These are phyloP conservation scores for Agrostemma githago DNA, from an alignment of 148 eudicot genomes.

Conservation along the genomic window DNA sequence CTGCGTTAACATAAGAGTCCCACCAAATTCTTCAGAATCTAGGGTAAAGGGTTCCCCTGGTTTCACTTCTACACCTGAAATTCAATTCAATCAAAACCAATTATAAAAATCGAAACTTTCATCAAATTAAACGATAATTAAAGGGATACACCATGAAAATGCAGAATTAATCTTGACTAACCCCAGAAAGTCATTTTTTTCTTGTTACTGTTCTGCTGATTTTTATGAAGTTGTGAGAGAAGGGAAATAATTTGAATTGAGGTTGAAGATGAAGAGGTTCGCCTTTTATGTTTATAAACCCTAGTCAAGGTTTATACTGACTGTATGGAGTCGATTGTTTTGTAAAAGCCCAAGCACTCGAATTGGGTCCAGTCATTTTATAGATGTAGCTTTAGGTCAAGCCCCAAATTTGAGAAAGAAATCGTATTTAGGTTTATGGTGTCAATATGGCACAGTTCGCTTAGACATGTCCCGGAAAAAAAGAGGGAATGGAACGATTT, in stretches of 20 bases:
- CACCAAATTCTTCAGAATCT: conserved; percentile 32
- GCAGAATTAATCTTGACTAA: conserved; percentile 1
- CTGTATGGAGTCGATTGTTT: too few species aligned
- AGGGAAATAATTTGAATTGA: background rate
- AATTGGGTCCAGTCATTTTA: too few species aligned
- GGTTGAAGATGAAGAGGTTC: background rate
- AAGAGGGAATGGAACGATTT: too few species aligned
- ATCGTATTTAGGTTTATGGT: too few species aligned
- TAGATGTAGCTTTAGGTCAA: background rate
- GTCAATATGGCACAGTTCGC: too few species aligned
- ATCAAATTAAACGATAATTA: background rate
- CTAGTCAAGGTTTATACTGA: background rate
- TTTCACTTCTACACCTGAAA: conserved; percentile 37
- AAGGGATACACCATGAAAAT: background rate
- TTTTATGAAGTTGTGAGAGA: background rate
- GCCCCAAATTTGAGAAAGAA: background rate
- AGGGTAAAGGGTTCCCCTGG: conserved; percentile 36
- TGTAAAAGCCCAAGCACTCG: too few species aligned
- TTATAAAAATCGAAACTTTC: background rate
- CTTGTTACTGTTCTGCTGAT: background rate
- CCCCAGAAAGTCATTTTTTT: conserved; percentile 38
- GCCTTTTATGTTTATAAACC: conserved; percentile 14
- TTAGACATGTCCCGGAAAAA: too few species aligned
- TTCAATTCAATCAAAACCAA: conserved; percentile 7
- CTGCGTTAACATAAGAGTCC: conserved; percentile 70